Conservation (phyloP, 1,284 basidiomycete genomes). For the Rhodotorula sp. region DNA sequence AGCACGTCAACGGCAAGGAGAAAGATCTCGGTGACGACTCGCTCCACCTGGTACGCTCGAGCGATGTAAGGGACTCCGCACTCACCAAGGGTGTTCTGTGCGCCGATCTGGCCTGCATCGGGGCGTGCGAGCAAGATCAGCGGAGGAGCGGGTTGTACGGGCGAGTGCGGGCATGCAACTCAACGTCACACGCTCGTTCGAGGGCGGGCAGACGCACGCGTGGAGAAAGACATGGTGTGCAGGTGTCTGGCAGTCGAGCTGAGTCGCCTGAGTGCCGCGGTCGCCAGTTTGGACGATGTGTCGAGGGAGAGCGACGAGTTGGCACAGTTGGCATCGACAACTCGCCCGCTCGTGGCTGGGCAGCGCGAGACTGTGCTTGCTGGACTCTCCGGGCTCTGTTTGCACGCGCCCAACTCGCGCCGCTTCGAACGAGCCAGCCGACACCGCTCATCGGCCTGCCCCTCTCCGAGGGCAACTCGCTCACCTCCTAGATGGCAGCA, state of each 20-base stretch:
- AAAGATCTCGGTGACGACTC: background rate
- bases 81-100: slow-evolving; percentile 88
- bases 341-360: too few relatives aligned
- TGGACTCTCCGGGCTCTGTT: too few relatives aligned
- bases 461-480: background rate
- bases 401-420: background rate
- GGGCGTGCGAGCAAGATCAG: background rate
- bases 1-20: slow-evolving; percentile 29
- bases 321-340: too few relatives aligned
- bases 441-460: background rate
- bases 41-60: background rate
- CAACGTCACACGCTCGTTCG: too few relatives aligned
- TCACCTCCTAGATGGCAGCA: background rate
- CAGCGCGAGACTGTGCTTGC: too few relatives aligned
- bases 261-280: background rate
- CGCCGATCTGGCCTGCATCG: slow-evolving; percentile 58
- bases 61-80: background rate
- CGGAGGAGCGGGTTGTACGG: background rate
- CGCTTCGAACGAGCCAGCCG: background rate
- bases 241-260: too few relatives aligned
- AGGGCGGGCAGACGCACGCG: background rate
- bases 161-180: background rate
- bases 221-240: background rate
- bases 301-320: background rate
- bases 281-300: background rate